Evolutionary conservation across 2,329 filamentous ascomycete species (phyloP).

Genomic region (Talaromyces sp.): DNA sequence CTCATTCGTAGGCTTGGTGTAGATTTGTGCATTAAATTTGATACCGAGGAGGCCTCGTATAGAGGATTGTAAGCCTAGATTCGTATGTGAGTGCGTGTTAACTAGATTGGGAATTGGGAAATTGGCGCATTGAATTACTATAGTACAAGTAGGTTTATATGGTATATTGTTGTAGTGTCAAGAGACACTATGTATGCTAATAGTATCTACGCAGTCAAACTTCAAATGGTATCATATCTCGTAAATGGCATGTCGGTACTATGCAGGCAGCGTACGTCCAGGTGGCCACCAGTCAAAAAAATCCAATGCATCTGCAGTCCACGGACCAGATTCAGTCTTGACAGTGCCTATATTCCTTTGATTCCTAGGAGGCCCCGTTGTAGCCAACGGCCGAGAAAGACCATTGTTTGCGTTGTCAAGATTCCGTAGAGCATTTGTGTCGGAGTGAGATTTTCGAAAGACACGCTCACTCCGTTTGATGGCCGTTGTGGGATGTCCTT

Average conservation of each 20-base stretch:
- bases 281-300: slow-evolving; percentile 47
- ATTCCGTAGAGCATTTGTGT: slow-evolving; percentile 32
- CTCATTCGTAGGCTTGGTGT: too few relatives aligned
- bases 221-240: background rate
- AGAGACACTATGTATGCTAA: background rate
- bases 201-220: background rate
- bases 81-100: too few relatives aligned
- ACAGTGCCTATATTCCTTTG: slow-evolving; percentile 20
- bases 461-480: slow-evolving; percentile 15
- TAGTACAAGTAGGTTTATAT: background rate
- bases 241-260: background rate
- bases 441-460: slow-evolving; percentile 38
- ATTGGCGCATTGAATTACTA: too few relatives aligned
- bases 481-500: background rate
- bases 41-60: too few relatives aligned
- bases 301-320: slow-evolving; percentile 44
- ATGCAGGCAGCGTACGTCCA: slow-evolving; percentile 35
- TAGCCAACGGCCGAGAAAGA: slow-evolving; percentile 20
- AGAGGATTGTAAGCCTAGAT: too few relatives aligned
- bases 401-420: slow-evolving; percentile 19
- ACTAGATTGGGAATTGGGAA: too few relatives aligned
- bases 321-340: slow-evolving; percentile 38
- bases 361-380: slow-evolving; percentile 25
- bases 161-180: background rate
- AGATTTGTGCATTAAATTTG: too few relatives aligned